Base-by-base conservation (phyloP, 2,329 filamentous ascomycete species). In the Thermochaetoides dissita region DNA sequence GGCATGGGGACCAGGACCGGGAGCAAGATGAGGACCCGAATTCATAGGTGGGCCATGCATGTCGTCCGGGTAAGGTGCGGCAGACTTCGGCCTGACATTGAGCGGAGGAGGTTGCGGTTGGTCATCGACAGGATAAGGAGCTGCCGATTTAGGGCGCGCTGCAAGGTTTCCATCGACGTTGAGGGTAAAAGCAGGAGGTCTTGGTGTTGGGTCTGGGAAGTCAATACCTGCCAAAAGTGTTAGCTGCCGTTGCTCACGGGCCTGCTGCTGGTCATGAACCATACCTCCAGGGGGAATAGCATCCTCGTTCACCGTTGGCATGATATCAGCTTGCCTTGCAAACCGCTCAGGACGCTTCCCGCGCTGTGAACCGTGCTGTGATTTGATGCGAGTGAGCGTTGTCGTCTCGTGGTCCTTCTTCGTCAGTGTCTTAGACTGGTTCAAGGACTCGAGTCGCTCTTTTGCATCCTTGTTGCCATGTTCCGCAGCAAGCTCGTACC, bases 351-450 rank as follows among this genome's bases (percentile, higher is more conserved):
- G 76, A 41, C 76, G 65, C 53, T 68, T 67, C 30, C 76, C 76
- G 39, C 74, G 66, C 55, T 80, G 76, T 10, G 81, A 84, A 10
- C 80, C 81, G 54, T 86, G 76, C 50, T 81, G 77, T 3, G 78
- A 86, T 61, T 83, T 94, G 66, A 98, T 96, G 41, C 83, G 77
- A 39, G 77, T 81, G 50, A 98, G 77, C 0, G 91, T 88, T 35
- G 93, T 81, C 42, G 87, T 85, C 60, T 96, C 89, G 58, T 98
- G 91, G 55, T 96, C 91, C 52, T 81, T 75, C 63, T 88, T 88
- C 2, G 86, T 93, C 37, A 96, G 68, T 3, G 84, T 84, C 61
- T 85, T 85, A 43, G 85, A 82, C 52, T 84, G 78, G 37, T 77
- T 80, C 40, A 98, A 79, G 39, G 84, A 87, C 38, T 94, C 84